These are phyloP conservation scores for Ammopiptanthus mongolicus DNA, from an alignment of 306 rosid species.

Conservation along the genomic window DNA sequence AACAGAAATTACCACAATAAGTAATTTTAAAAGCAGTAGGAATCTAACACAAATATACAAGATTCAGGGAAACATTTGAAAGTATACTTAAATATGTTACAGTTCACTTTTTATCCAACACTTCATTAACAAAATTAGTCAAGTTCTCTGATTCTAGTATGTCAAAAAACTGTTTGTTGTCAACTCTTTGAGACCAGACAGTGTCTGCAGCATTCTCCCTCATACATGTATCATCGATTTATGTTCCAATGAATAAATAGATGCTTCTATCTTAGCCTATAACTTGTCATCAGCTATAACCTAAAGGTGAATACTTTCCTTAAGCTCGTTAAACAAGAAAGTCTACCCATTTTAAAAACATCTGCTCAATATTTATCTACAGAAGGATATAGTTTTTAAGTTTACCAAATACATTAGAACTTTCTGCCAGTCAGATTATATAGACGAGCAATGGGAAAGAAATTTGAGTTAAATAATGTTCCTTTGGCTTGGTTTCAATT, in stretches of 20 bases:
- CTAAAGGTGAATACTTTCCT: neutral
- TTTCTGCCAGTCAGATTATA: neutral
- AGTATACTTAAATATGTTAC: neutral
- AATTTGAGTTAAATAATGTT: neutral
- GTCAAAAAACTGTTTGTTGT: neutral
- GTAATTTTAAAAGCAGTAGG: neutral
- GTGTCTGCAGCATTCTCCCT: neutral
- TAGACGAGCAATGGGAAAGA: neutral
- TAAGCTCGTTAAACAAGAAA: neutral
- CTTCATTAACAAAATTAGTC: conserved; percentile 8
- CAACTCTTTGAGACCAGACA: neutral
- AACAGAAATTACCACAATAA: neutral
- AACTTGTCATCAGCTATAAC: neutral
- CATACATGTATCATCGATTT: neutral
- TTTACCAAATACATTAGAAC: neutral
- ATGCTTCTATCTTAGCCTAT: neutral
- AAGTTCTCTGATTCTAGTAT: conserved; percentile 6
- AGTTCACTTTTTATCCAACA: neutral
- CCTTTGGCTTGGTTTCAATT: neutral
- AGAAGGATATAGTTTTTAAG: neutral
- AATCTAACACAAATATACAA: neutral
- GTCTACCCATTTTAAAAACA: neutral
- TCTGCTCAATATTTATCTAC: neutral
- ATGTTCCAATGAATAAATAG: neutral
- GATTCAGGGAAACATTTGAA: neutral